A percentile compares a stretch with the other conserved stretches of the same genome.
Conservation (phyloP, 495 filamentous ascomycete species). For the Penicillium steckii region DNA sequence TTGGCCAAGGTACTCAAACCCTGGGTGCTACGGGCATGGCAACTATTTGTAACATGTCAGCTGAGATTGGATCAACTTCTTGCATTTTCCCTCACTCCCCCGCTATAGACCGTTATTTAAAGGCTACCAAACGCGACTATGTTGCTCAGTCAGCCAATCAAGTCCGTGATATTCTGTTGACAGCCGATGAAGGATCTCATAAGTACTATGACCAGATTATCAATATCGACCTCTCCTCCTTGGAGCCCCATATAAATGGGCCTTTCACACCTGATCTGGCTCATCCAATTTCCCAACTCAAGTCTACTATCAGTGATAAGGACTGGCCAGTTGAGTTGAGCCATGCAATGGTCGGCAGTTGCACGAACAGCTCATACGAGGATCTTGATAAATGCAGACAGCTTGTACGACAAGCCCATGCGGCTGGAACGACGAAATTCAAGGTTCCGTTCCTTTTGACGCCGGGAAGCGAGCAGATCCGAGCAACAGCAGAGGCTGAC, state of each 20-base stretch:
- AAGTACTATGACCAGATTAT: slow-evolving; percentile 77
- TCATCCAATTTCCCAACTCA: not conserved
- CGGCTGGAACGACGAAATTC: slow-evolving; percentile 75
- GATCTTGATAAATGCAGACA: slow-evolving; percentile 60
- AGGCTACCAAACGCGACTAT: slow-evolving; percentile 72
- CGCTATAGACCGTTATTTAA: slow-evolving; percentile 80
- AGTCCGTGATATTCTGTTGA: slow-evolving; percentile 63
- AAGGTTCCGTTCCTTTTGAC: slow-evolving; percentile 80
- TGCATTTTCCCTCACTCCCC: slow-evolving; percentile 80
- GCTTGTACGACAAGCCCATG: slow-evolving; percentile 79
- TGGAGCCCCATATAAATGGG: slow-evolving; percentile 92
- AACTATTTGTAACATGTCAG: slow-evolving; percentile 67
- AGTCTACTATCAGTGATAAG: slow-evolving; percentile 35
- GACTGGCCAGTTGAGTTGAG: slow-evolving; percentile 90
- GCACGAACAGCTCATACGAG: slow-evolving; percentile 61
- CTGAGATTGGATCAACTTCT: slow-evolving; percentile 86
- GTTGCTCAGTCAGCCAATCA: slow-evolving; percentile 72
- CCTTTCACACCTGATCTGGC: slow-evolving; percentile 93
- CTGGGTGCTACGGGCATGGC: slow-evolving; percentile 56
- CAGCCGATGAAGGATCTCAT: slow-evolving; percentile 71
- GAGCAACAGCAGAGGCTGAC: slow-evolving; percentile 80
- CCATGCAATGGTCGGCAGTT: slow-evolving; percentile 79
- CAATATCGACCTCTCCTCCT: slow-evolving; percentile 78
- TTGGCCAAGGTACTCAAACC: slow-evolving; percentile 68
- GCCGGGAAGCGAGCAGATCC: slow-evolving; percentile 86